A percentile compares a stretch with the other conserved stretches of the same genome.
phyloP scores from a whole-genome alignment of 2,329 filamentous ascomycete genomes.

The Decorospora gaudefroyi region DNA sequence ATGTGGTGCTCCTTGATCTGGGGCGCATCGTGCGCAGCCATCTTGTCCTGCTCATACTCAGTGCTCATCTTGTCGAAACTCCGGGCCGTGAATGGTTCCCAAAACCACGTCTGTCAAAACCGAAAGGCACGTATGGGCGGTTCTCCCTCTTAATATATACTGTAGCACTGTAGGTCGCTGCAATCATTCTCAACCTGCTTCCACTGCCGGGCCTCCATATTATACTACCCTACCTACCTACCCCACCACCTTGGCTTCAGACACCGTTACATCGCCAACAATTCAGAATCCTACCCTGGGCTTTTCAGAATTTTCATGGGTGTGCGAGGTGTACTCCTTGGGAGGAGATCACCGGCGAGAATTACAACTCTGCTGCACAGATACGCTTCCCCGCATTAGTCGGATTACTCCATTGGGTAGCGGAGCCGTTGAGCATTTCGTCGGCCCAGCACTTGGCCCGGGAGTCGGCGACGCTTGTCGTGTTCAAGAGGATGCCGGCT shows the following conservation, averaged over 20 bases:
- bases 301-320: slow-evolving; percentile 1
- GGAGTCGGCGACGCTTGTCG: neutral
- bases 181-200: neutral
- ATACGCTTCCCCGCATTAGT: slow-evolving; percentile 2
- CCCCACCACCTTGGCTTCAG: slow-evolving; percentile 9
- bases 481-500: neutral
- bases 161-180: too few species aligned
- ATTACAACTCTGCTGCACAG: slow-evolving; percentile 1
- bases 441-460: slow-evolving; percentile 4
- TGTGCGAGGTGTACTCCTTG: neutral
- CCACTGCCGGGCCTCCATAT: slow-evolving; percentile 9
- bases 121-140: slow-evolving; percentile 1
- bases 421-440: neutral
- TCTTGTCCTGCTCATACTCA: slow-evolving; percentile 13
- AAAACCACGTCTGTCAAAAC: too few species aligned
- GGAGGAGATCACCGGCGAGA: slow-evolving; percentile 1
- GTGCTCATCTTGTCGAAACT: slow-evolving; percentile 11
- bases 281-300: neutral
- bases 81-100: too few species aligned
- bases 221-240: slow-evolving; percentile 10
- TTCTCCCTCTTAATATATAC: slow-evolving; percentile 10
- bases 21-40: slow-evolving; percentile 9
- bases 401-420: neutral
- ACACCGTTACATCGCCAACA: slow-evolving; percentile 8
- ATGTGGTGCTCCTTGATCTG: slow-evolving; percentile 13